Percentiles rank a stretch among this genome's conserved stretches.
phyloP scores from a whole-genome alignment of 306 rosid genomes.

The Argentina anserina region DNA sequence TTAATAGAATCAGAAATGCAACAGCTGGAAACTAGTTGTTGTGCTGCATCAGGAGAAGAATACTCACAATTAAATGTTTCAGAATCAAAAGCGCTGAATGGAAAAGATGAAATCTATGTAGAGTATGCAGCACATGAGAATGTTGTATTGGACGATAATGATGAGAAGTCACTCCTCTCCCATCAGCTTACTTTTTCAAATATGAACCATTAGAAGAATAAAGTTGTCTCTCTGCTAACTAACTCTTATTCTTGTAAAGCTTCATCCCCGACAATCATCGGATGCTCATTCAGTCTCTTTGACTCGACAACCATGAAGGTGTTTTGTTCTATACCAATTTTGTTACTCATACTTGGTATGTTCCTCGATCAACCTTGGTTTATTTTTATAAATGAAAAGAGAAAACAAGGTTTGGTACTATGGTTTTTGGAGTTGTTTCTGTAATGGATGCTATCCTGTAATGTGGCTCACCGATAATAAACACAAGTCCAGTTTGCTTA shows the following conservation, averaged over 20 bases:
- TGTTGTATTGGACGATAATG: conserved; percentile 33
- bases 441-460: not conserved
- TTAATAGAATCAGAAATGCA: conserved; percentile 69
- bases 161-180: conserved; percentile 41
- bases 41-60: conserved; percentile 19
- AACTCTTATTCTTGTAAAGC: not conserved
- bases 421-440: not conserved
- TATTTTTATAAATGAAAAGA: not conserved
- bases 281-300: not conserved
- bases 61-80: conserved; percentile 19
- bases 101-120: conserved; percentile 13
- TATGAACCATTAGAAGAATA: conserved; percentile 2
- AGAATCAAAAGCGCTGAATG: conserved; percentile 22
- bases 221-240: not conserved
- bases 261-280: not conserved
- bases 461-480: not conserved
- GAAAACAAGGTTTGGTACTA: not conserved
- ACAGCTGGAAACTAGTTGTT: conserved; percentile 30
- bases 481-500: not conserved
- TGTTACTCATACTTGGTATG: not conserved
- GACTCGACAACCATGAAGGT: not conserved
- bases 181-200: conserved; percentile 21
- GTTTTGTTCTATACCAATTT: not conserved
- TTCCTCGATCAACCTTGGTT: not conserved
- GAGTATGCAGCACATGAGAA: conserved; percentile 31